A percentile compares a stretch with the other conserved stretches of the same genome.
Conservation (phyloP, 1,139 yeast species). For the Yamadazyma blattariae region DNA sequence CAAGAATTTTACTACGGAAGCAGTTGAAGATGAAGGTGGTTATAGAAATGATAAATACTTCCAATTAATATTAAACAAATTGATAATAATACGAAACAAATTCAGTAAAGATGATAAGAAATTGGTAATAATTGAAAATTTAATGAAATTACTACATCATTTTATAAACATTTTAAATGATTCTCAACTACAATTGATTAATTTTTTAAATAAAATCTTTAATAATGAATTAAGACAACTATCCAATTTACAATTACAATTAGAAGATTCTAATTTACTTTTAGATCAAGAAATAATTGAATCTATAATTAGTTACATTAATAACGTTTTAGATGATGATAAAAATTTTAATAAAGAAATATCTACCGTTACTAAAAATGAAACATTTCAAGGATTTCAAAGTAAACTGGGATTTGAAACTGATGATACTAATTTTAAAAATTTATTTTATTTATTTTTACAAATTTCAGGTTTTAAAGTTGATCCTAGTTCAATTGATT, state of each 20-base stretch:
- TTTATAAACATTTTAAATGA: neutral
- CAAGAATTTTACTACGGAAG: no score
- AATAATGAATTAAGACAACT: slow-evolving; percentile 14
- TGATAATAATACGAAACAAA: neutral
- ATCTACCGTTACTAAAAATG: neutral
- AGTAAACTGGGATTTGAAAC: slow-evolving; percentile 10
- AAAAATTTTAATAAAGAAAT: no score
- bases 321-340: no score
- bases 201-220: slow-evolving; percentile 10
- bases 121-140: neutral
- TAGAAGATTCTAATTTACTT: slow-evolving; percentile 10
- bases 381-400: slow-evolving; percentile 12
- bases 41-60: slow-evolving; percentile 4
- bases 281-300: slow-evolving; percentile 4
- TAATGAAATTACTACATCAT: neutral
- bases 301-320: no score
- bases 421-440: slow-evolving; percentile 10
- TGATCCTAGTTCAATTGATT: slow-evolving; percentile 9
- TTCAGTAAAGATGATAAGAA: neutral
- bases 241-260: slow-evolving; percentile 10
- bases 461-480: slow-evolving; percentile 8
- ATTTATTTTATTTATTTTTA: slow-evolving; percentile 13
- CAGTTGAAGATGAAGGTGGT: no score
- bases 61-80: neutral
- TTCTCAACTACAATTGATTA: slow-evolving; percentile 4